Evolutionary conservation across 371 early-diverging fungal genomes (phyloP).

Genomic region (Syncephalis plumigaleata): DNA sequence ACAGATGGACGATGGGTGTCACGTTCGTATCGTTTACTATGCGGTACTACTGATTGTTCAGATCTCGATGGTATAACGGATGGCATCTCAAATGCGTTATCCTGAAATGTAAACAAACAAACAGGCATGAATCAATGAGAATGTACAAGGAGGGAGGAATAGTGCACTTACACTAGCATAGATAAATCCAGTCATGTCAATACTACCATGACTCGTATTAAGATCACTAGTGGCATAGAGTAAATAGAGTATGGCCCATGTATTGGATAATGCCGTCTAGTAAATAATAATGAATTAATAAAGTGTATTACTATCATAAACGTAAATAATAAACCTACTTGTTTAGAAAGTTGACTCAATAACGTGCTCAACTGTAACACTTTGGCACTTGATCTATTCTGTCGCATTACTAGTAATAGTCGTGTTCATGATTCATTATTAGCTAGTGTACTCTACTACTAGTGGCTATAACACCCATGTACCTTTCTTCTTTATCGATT

Average conservation of each 20-base stretch:
- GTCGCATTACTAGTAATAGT: constrained; percentile 21
- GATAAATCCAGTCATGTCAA: neutral
- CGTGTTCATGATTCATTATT: neutral
- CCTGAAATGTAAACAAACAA: constrained; percentile 11
- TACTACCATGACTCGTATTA: neutral
- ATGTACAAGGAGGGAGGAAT: constrained; percentile 8
- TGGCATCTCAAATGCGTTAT: constrained; percentile 1
- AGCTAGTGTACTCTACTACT: constrained; percentile 3
- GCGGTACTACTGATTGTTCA: neutral
- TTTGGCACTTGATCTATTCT: constrained; percentile 21
- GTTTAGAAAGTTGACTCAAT: constrained; percentile 33
- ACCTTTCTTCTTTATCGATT: constrained; percentile 48
- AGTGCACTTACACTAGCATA: constrained; percentile 1
- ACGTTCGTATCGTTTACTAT: too few relatives aligned
- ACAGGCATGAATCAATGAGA: constrained; percentile 11
- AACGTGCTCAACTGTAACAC: constrained; percentile 47
- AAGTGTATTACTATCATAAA: neutral
- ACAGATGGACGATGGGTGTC: too few relatives aligned
- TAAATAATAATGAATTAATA: neutral
- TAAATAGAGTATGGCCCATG: constrained; percentile 60
- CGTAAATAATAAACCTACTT: constrained; percentile 14
- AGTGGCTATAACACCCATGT: too few relatives aligned
- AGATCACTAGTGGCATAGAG: constrained; percentile 30
- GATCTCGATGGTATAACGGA: constrained; percentile 1
- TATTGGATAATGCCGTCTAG: constrained; percentile 25